Evolutionary conservation across 192 early-diverging fungal species (phyloP).

Genomic region (Coemansia asiatica): DNA sequence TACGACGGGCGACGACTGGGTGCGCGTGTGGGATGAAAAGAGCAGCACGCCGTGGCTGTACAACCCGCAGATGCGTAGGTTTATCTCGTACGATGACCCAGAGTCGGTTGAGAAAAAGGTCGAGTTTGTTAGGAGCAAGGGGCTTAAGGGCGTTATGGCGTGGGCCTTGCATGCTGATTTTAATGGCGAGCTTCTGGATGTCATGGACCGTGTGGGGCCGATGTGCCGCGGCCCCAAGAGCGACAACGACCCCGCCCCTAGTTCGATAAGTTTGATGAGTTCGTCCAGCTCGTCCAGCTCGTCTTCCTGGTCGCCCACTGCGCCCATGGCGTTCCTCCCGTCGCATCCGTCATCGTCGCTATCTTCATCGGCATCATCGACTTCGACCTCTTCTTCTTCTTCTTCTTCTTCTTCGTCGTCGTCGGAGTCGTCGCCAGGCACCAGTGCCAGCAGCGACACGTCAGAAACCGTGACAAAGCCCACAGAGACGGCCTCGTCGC

Average conservation of each 20-base stretch:
- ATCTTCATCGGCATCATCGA: conserved; percentile 18
- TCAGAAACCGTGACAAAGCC: background rate
- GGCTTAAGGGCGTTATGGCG: conserved; percentile 67
- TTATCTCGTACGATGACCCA: conserved; percentile 80
- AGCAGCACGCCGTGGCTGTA: conserved; percentile 60
- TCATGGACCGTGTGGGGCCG: conserved; percentile 27
- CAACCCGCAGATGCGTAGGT: conserved; percentile 60
- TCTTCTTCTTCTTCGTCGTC: background rate
- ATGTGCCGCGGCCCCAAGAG: conserved; percentile 37
- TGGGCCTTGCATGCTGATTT: conserved; percentile 56
- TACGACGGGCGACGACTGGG: conserved; percentile 58
- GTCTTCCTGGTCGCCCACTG: conserved; percentile 5
- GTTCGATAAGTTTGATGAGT: background rate
- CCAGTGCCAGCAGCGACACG: background rate
- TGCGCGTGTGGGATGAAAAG: conserved; percentile 56
- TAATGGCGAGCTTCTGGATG: conserved; percentile 59
- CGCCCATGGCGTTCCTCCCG: conserved; percentile 5
- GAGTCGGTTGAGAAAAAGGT: conserved; percentile 65
- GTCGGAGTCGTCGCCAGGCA: background rate
- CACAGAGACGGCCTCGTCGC: background rate
- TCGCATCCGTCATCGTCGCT: background rate
- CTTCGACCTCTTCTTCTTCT: background rate
- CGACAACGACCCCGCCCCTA: conserved; percentile 17
- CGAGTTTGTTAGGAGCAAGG: conserved; percentile 51
- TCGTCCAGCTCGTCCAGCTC: background rate